These are phyloP conservation scores for Dictyophora rubrovolvata DNA, from an alignment of 768 basidiomycete species.

Conservation along the genomic window DNA sequence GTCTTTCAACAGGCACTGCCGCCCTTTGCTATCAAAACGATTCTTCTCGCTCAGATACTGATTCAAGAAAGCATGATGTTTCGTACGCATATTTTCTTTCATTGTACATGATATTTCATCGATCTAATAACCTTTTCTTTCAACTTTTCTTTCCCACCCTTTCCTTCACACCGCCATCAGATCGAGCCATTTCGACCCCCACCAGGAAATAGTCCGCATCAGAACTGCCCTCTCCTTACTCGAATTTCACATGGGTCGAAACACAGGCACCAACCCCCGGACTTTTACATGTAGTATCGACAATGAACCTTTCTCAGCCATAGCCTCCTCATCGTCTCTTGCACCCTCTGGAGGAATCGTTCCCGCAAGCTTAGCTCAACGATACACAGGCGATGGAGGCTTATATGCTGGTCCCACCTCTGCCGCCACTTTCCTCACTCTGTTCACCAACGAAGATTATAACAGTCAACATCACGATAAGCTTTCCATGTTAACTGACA, in stretches of 20 bases:
- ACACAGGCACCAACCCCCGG: neutral
- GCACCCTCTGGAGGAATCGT: neutral
- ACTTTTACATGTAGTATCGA: neutral
- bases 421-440: conserved; percentile 55
- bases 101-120: neutral
- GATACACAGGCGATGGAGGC: conserved; percentile 46
- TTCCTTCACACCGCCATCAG: conserved; percentile 16
- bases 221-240: conserved; percentile 60
- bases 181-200: conserved; percentile 33
- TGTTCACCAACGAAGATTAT: conserved; percentile 16
- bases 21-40: conserved; percentile 73
- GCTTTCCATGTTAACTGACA: neutral
- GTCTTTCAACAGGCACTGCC: conserved; percentile 51
- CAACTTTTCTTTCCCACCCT: conserved; percentile 16
- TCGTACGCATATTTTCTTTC: conserved; percentile 17
- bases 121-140: conserved; percentile 6
- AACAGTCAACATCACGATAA: neutral
- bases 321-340: neutral
- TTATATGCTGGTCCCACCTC: conserved; percentile 76
- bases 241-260: conserved; percentile 30
- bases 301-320: neutral
- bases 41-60: conserved; percentile 2
- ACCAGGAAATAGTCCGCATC: conserved; percentile 55
- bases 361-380: conserved; percentile 54
- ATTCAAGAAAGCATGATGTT: neutral